These are phyloP conservation scores for Iris pallida DNA, from an alignment of 116 monocot genomes.

Conservation along the genomic window DNA sequence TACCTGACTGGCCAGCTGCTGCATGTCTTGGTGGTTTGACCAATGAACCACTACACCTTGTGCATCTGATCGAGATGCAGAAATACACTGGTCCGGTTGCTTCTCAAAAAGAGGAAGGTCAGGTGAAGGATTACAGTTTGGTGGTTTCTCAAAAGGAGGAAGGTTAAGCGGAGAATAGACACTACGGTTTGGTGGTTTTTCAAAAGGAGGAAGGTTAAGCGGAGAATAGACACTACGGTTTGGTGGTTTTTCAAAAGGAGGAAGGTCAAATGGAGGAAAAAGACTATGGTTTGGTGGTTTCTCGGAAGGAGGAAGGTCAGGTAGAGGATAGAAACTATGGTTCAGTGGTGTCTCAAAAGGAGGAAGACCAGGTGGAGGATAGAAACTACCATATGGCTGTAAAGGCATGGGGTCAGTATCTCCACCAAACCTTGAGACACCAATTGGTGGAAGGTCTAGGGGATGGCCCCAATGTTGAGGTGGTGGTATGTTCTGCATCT, in stretches of 20 bases:
- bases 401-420: slow-evolving; percentile 68
- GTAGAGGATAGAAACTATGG: no score
- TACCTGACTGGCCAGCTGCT: slow-evolving; percentile 56
- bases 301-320: no score
- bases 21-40: slow-evolving; percentile 33
- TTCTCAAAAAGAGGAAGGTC: slow-evolving; percentile 61
- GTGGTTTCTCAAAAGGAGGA: no score
- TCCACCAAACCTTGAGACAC: slow-evolving; percentile 47
- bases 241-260: no score
- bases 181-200: no score
- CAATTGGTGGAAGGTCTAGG: slow-evolving; percentile 50
- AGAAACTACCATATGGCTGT: slow-evolving; percentile 59
- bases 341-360: no score
- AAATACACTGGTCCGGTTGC: slow-evolving; percentile 65
- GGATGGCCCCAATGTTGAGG: slow-evolving; percentile 69
- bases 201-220: no score
- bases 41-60: slow-evolving; percentile 36
- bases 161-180: no score
- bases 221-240: no score
- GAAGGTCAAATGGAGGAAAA: no score
- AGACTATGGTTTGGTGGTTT: no score
- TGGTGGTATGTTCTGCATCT: slow-evolving; percentile 57
- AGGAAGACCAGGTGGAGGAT: slow-evolving; percentile 19
- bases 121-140: slow-evolving; percentile 26
- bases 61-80: slow-evolving; percentile 64